Base-by-base conservation (phyloP, 768 basidiomycete species). In the Coprinopsis sp. region DNA sequence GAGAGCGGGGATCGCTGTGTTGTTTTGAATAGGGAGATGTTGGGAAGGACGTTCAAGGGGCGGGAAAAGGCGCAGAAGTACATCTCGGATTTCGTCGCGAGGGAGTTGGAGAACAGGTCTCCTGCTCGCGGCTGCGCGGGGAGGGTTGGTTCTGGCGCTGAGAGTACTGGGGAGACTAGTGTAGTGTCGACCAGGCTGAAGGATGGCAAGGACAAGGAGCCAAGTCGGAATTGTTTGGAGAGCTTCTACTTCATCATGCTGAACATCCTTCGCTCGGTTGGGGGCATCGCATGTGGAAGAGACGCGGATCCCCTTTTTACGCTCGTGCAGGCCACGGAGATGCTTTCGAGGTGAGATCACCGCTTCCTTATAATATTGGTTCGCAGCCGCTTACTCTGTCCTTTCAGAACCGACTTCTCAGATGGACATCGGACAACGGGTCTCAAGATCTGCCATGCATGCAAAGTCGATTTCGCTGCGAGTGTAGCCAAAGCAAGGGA, bases 161-260 rank as follows among this genome's bases (percentile, higher is more conserved):
- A n/a, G n/a, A n/a, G n/a, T n/a, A n/a, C n/a, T n/a, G n/a, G n/a
- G n/a, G n/a, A n/a, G n/a, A n/a, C n/a, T n/a, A n/a, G n/a, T n/a
- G n/a, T n/a, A n/a, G n/a, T n/a, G n/a, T n/a, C n/a, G n/a, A n/a
- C n/a, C n/a, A n/a, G n/a, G n/a, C n/a, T n/a, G n/a, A n/a, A n/a
- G n/a, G n/a, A n/a, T n/a, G n/a, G n/a, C 34, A 16, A 16, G 16
- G 34, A 8, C 8, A 37, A 8, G 34, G 16, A 7, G 11, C 61
- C 66, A 1, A 65, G 68, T 44, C 47, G 66, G 25, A 54, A 62
- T 41, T 89, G 87, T 62, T 65, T 67, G 47, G 82, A 87, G 42
- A 82, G 84, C 12, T 85, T 84, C 64, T 84, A 87, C 64, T 85
- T 81, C 60, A 79, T 89, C 66, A 78, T 77, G 69, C 74, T 88